Evolutionary conservation across 179 eudicot species (phyloP).

Genomic region (Actinidia chinensis): DNA sequence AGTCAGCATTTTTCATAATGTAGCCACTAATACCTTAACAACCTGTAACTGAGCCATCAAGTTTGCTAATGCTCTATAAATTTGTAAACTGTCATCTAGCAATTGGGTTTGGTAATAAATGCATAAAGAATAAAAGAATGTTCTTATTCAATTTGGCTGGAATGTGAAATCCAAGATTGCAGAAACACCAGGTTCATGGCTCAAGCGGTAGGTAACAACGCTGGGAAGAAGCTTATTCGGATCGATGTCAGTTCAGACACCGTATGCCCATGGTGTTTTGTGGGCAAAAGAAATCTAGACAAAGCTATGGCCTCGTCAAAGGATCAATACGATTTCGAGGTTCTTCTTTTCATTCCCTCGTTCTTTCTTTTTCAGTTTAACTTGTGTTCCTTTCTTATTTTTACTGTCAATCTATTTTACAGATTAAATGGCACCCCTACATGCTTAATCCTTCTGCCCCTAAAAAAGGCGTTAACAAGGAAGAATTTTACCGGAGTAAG

Average conservation of each 20-base stretch:
- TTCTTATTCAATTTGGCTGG: neutral
- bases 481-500: slow-evolving; percentile 52
- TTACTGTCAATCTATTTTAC: slow-evolving; percentile 15
- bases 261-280: slow-evolving; percentile 97
- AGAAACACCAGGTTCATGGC: slow-evolving; percentile 48
- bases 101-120: neutral
- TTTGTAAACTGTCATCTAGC: neutral
- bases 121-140: neutral
- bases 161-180: slow-evolving; percentile 17
- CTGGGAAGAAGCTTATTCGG: slow-evolving; percentile 57
- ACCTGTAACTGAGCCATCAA: neutral
- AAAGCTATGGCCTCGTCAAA: slow-evolving; percentile 61
- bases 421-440: slow-evolving; percentile 88
- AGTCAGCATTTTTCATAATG: no score
- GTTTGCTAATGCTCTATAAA: neutral
- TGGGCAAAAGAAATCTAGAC: slow-evolving; percentile 86
- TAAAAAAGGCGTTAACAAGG: slow-evolving; percentile 73
- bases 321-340: slow-evolving; percentile 78
- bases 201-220: slow-evolving; percentile 34
- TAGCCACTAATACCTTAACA: no score
- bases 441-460: slow-evolving; percentile 76
- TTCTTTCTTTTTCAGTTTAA: neutral
- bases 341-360: slow-evolving; percentile 19
- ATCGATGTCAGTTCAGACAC: slow-evolving; percentile 76
- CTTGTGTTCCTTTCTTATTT: neutral